Percentiles rank a stretch among this genome's conserved stretches.
Evolutionary conservation across 228 moss, liverwort and hornwort genomes (phyloP).

Genomic region (Sphagnum magellanicum): DNA sequence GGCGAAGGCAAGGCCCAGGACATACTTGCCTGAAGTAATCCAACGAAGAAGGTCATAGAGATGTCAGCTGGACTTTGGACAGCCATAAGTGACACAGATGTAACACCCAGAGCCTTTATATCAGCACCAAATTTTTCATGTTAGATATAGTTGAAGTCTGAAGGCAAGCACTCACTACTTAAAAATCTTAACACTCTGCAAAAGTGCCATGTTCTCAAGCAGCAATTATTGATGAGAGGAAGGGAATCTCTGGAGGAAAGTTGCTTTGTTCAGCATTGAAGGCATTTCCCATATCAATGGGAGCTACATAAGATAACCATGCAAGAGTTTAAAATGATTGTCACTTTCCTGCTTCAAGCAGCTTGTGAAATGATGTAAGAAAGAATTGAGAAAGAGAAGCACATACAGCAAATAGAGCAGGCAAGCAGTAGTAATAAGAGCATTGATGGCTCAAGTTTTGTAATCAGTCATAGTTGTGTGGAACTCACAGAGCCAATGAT

Average conservation of each 20-base stretch:
- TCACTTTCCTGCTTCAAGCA: no score
- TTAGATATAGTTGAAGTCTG: background rate
- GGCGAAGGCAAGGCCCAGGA: background rate
- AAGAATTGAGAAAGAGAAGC: no score
- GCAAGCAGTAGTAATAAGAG: no score
- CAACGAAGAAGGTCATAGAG: constrained; percentile 52
- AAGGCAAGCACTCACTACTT: background rate
- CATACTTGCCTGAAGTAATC: constrained; percentile 58
- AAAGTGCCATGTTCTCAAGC: background rate
- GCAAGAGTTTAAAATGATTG: no score
- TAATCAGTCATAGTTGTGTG: background rate
- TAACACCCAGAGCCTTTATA: constrained; percentile 62
- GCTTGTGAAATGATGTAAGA: no score
- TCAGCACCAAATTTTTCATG: background rate
- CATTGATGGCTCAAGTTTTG: no score
- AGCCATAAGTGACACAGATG: constrained; percentile 70
- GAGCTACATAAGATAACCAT: no score
- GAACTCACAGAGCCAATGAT: constrained; percentile 72
- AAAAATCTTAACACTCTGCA: background rate
- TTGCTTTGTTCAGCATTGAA: background rate
- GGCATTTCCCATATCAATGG: no score
- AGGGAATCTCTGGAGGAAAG: background rate
- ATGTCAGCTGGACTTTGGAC: constrained; percentile 63
- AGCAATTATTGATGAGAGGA: background rate
- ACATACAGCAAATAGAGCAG: no score